These are phyloP conservation scores for Colletotrichum tamarilloi DNA, from an alignment of 2,329 filamentous ascomycete genomes.

Conservation along the genomic window DNA sequence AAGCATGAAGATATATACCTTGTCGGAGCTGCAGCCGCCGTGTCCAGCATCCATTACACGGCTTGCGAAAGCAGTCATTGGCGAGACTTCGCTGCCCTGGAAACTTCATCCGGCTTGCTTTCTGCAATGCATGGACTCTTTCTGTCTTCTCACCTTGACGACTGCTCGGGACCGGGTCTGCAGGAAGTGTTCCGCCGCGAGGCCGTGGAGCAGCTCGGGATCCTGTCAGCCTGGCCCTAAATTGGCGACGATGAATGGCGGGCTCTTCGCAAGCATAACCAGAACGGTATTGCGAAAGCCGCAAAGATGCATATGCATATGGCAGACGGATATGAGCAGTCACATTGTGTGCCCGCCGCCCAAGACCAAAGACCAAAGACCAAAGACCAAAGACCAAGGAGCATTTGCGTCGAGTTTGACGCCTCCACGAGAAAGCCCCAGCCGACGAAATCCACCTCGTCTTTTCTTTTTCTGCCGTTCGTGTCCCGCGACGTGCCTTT, in stretches of 20 bases:
- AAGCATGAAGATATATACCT: not conserved
- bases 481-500: not conserved
- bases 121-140: not conserved
- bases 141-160: not conserved
- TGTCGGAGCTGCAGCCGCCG: not conserved
- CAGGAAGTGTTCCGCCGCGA: conserved; percentile 1
- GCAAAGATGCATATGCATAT: conserved; percentile 13
- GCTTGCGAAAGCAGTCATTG: not conserved
- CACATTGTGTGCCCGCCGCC: not conserved
- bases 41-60: conserved; percentile 1
- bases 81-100: not conserved
- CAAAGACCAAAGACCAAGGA: not conserved
- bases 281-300: not conserved
- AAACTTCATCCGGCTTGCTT: not conserved
- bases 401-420: not conserved
- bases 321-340: conserved; percentile 5
- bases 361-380: not conserved
- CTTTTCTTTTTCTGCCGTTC: conserved; percentile 12
- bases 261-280: conserved; percentile 18
- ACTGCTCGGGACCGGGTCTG: not conserved
- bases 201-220: not conserved
- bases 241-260: not conserved
- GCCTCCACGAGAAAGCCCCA: not conserved
- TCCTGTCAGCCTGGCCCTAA: not conserved
- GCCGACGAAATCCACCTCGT: not conserved